These are phyloP conservation scores for Hemileccinum rubropunctum DNA, from an alignment of 768 basidiomycete species.

Conservation along the genomic window DNA sequence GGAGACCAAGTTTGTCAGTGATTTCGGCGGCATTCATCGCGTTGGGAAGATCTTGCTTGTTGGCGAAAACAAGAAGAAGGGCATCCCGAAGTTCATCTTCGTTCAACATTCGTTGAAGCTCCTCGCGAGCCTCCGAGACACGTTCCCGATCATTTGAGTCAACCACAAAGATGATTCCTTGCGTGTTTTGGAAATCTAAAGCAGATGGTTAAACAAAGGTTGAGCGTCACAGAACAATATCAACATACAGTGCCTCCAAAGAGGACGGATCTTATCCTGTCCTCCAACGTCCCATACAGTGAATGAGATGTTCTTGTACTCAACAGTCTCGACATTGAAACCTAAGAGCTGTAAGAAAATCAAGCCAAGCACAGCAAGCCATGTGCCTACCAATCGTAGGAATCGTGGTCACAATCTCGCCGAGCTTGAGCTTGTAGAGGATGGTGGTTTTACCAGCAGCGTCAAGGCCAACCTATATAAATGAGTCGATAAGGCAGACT, in stretches of 20 bases:
- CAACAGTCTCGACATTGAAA: constrained; percentile 99
- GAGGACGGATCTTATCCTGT: constrained; percentile 99
- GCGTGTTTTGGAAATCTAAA: constrained; percentile 99
- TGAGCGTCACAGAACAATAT: constrained; percentile 4
- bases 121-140: constrained; percentile 98
- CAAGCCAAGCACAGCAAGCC: constrained; percentile 1
- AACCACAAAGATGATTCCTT: constrained; percentile 99
- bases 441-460: constrained; percentile 99
- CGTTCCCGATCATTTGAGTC: constrained; percentile 99
- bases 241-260: constrained; percentile 98
- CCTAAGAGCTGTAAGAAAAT: constrained; percentile 48
- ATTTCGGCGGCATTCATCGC: constrained; percentile 99
- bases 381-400: constrained; percentile 90
- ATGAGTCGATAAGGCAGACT: constrained; percentile 8
- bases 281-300: constrained; percentile 99
- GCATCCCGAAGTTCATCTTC: constrained; percentile 99
- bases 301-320: constrained; percentile 99
- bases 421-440: constrained; percentile 98
- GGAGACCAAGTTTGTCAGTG: constrained; percentile 98
- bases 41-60: constrained; percentile 99
- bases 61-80: constrained; percentile 97
- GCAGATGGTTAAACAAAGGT: constrained; percentile 11
- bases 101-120: constrained; percentile 99
- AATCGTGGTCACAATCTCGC: constrained; percentile 99
- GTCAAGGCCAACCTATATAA: constrained; percentile 88